Percentiles rank a stretch among this genome's conserved stretches.
Evolutionary conservation across 2,329 filamentous ascomycete genomes (phyloP).

Genomic region (Botrytis fabae): DNA sequence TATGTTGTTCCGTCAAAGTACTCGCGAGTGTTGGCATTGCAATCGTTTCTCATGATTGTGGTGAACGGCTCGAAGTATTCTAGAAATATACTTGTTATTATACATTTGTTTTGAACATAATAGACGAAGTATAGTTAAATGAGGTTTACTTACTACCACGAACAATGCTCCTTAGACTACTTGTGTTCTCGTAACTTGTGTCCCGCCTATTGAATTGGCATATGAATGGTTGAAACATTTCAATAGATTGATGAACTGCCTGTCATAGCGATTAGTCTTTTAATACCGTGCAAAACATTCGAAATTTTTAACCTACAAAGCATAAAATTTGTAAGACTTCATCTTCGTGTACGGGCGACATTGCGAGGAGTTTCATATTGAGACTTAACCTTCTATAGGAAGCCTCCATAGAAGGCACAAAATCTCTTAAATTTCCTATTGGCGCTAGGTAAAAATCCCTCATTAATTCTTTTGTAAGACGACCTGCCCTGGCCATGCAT

Average conservation of each 20-base stretch:
- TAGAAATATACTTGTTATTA: not conserved
- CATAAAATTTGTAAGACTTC: not conserved
- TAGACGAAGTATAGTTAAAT: not conserved
- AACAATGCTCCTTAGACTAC: no score
- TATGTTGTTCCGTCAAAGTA: not conserved
- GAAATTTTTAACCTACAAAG: not conserved
- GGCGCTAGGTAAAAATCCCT: not conserved
- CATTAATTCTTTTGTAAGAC: not conserved
- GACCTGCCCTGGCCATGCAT: not conserved
- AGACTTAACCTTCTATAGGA: not conserved
- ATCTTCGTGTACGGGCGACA: not conserved
- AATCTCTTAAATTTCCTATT: not conserved
- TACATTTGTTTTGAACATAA: not conserved
- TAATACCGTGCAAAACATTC: not conserved
- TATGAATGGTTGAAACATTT: not conserved
- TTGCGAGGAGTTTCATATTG: not conserved
- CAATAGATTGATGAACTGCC: not conserved
- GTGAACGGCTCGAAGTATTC: not conserved
- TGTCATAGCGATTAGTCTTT: not conserved
- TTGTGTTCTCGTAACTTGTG: not conserved
- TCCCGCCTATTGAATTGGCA: not conserved
- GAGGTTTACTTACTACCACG: not conserved
- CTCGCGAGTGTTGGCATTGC: not conserved
- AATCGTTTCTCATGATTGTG: not conserved
- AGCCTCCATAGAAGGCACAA: not conserved